These are phyloP conservation scores for Dunaliella primolecta DNA, from an alignment of 139 green algal species.

Conservation along the genomic window DNA sequence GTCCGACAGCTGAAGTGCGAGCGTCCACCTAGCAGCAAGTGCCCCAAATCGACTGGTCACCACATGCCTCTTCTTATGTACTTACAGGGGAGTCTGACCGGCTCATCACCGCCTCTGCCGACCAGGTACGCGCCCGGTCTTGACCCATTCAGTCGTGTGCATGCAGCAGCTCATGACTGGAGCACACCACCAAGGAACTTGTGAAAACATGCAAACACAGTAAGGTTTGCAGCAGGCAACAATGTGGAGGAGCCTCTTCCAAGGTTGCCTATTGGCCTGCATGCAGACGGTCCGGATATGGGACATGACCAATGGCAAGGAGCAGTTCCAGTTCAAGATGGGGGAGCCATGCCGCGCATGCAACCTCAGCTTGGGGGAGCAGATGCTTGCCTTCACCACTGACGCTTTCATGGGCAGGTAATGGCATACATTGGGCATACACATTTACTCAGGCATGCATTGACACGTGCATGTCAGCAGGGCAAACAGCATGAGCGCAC, in stretches of 20 bases:
- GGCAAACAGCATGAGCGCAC: too few relatives aligned
- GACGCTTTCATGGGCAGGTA: constrained; percentile 79
- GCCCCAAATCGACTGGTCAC: too few relatives aligned
- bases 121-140: too few relatives aligned
- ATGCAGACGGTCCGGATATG: constrained; percentile 81
- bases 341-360: constrained; percentile 71
- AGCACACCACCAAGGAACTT: too few relatives aligned
- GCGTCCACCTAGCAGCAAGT: too few relatives aligned
- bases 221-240: too few relatives aligned
- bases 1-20: too few relatives aligned
- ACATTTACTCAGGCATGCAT: background rate
- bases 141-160: too few relatives aligned
- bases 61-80: too few relatives aligned
- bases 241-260: too few relatives aligned
- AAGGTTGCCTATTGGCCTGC: background rate
- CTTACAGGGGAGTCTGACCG: constrained; percentile 38
- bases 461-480: background rate
- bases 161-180: too few relatives aligned
- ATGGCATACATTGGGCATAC: background rate
- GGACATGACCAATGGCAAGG: constrained; percentile 82
- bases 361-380: constrained; percentile 75
- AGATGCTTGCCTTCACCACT: constrained; percentile 76
- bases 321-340: constrained; percentile 80
- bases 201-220: too few relatives aligned
- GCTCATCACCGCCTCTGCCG: constrained; percentile 85